These are phyloP conservation scores for Ensete glaucum DNA, from an alignment of 176 grass and related monocot species.

Conservation along the genomic window DNA sequence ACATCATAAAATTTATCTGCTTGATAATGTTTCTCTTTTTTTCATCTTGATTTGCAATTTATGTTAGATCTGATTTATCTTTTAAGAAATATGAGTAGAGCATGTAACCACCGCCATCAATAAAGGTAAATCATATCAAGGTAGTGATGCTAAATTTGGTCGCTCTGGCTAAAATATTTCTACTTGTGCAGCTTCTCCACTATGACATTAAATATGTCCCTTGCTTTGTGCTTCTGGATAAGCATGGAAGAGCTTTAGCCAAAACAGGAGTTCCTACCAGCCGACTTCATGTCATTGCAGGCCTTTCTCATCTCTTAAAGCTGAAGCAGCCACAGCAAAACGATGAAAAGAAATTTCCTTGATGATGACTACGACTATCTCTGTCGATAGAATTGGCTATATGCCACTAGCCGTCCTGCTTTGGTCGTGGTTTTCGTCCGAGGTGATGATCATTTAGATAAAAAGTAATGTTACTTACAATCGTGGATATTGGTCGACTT, in stretches of 20 bases:
- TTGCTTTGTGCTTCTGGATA: slow-evolving; percentile 94
- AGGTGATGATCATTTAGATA: neutral
- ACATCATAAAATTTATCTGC: neutral
- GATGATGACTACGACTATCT: slow-evolving; percentile 12
- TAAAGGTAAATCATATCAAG: neutral
- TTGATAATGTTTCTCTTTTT: neutral
- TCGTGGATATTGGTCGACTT: neutral
- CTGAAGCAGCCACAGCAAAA: slow-evolving; percentile 32
- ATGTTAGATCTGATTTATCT: neutral
- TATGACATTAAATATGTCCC: slow-evolving; percentile 86
- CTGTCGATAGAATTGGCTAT: neutral
- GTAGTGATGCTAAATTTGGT: neutral
- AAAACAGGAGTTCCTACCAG: slow-evolving; percentile 86
- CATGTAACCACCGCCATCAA: too few species aligned
- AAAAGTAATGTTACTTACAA: neutral
- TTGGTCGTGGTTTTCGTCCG: neutral
- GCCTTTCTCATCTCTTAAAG: slow-evolving; percentile 71
- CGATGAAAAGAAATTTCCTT: slow-evolving; percentile 13
- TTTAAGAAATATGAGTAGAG: neutral
- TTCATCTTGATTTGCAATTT: neutral
- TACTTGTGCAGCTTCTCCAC: slow-evolving; percentile 67
- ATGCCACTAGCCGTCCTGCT: neutral
- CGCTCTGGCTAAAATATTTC: neutral
- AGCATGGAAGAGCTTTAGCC: slow-evolving; percentile 61
- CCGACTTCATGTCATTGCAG: slow-evolving; percentile 66